These are phyloP conservation scores for Anisodus tanguticus DNA, from an alignment of 257 asterid genomes.

Conservation along the genomic window DNA sequence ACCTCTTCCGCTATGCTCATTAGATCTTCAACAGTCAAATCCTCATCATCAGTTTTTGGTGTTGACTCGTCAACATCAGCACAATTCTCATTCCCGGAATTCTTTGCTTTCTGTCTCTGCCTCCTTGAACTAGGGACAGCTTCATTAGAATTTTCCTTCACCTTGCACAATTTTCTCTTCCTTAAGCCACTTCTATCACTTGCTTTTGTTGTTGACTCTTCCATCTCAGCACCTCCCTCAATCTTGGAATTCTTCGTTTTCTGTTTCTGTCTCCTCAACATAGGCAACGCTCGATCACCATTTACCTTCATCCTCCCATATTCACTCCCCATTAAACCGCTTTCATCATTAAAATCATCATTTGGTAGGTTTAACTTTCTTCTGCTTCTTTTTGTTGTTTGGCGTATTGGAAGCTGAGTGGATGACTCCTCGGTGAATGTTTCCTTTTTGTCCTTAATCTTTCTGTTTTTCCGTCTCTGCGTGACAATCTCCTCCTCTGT, in stretches of 20 bases:
- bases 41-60: conserved; percentile 34
- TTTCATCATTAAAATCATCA: conserved; percentile 27
- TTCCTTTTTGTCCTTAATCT: background rate
- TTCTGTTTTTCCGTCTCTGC: conserved; percentile 3
- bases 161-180: background rate
- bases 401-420: background rate
- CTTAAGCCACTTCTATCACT: conserved; percentile 26
- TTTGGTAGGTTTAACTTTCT: conserved; percentile 31
- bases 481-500: conserved; percentile 4
- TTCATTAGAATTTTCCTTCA: background rate
- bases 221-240: conserved; percentile 25
- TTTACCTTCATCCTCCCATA: background rate
- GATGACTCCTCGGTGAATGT: conserved; percentile 9
- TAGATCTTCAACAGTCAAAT: conserved; percentile 33
- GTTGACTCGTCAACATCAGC: conserved; percentile 27
- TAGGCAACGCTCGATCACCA: background rate
- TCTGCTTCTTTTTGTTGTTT: conserved; percentile 28
- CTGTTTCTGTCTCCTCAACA: background rate
- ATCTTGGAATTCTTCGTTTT: conserved; percentile 13
- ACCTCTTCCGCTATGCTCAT: conserved; percentile 55
- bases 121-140: conserved; percentile 21
- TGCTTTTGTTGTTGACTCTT: background rate
- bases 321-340: conserved; percentile 14
- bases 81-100: conserved; percentile 19
- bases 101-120: conserved; percentile 24